Conservation (phyloP, 2,329 filamentous ascomycete species). For the Berkeleyomyces rouxiae region DNA sequence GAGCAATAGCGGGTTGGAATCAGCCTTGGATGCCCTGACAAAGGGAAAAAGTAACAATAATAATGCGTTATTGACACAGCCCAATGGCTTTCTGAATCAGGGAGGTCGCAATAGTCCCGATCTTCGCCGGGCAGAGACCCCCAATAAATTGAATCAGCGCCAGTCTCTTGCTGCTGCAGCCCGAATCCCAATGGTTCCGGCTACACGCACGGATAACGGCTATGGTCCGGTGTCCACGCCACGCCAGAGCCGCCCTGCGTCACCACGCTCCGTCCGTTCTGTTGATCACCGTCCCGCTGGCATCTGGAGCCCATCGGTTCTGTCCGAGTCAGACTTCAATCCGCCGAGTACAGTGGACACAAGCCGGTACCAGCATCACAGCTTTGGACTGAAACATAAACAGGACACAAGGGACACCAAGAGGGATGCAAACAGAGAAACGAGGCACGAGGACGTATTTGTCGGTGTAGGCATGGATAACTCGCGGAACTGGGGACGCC, state of each 20-base stretch:
- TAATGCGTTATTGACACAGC: background rate
- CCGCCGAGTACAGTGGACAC: slow-evolving; percentile 12
- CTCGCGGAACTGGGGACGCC: slow-evolving; percentile 5
- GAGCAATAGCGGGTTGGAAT: slow-evolving; percentile 6
- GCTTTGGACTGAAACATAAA: background rate
- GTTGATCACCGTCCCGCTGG: slow-evolving; percentile 9
- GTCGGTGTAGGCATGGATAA: slow-evolving; percentile 7
- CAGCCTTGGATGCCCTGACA: slow-evolving; percentile 9
- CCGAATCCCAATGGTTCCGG: slow-evolving; percentile 5
- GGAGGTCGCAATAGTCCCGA: slow-evolving; percentile 6
- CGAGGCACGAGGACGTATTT: slow-evolving; percentile 7
- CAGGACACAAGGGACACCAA: background rate
- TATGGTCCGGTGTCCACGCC: slow-evolving; percentile 1
- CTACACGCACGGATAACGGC: background rate
- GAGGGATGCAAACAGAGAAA: background rate
- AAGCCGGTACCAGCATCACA: slow-evolving; percentile 3
- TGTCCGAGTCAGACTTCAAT: slow-evolving; percentile 15
- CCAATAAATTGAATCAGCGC: slow-evolving; percentile 4
- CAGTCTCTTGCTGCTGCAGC: slow-evolving; percentile 8
- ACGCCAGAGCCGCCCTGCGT: background rate
- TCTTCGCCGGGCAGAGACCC: slow-evolving; percentile 8
- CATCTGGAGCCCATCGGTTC: slow-evolving; percentile 15
- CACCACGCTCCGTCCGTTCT: slow-evolving; percentile 10
- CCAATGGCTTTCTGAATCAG: background rate
- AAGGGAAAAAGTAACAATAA: background rate